phyloP scores from a whole-genome alignment of 495 filamentous ascomycete genomes.

The Aspergillus hancockii region DNA sequence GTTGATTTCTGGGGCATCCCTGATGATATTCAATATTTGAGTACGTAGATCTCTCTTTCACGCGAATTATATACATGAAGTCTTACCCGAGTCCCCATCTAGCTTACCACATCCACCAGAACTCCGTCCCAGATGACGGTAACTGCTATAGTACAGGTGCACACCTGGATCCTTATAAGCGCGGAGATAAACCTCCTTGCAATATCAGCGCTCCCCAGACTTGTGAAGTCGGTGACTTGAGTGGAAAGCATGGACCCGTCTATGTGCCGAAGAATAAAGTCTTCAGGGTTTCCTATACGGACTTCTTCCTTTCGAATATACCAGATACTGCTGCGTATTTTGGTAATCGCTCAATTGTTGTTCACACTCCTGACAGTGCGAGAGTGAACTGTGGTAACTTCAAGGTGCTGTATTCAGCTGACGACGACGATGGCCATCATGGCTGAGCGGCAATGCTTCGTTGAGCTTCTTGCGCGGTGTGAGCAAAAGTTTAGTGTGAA shows the following conservation, averaged over 20 bases:
- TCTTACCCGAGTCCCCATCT: neutral
- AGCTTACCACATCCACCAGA: slow-evolving; percentile 85
- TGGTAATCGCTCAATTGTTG: slow-evolving; percentile 75
- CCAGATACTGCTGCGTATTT: slow-evolving; percentile 65
- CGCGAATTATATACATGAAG: neutral
- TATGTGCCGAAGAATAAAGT: slow-evolving; percentile 35
- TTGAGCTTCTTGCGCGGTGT: too few relatives aligned
- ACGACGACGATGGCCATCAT: too few relatives aligned
- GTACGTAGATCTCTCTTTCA: neutral
- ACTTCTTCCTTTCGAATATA: slow-evolving; percentile 66
- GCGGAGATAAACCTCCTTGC: slow-evolving; percentile 66
- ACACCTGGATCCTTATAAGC: slow-evolving; percentile 68
- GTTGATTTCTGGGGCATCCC: slow-evolving; percentile 69
- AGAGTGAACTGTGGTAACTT: slow-evolving; percentile 38
- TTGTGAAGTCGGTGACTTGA: slow-evolving; percentile 83
- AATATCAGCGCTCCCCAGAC: slow-evolving; percentile 59
- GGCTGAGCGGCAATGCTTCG: too few relatives aligned
- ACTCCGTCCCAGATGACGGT: slow-evolving; percentile 69
- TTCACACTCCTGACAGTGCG: slow-evolving; percentile 51
- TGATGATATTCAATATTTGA: neutral
- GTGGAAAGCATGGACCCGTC: slow-evolving; percentile 78
- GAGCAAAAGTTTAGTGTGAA: too few relatives aligned
- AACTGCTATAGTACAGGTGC: slow-evolving; percentile 74
- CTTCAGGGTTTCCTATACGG: slow-evolving; percentile 56
- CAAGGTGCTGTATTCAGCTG: neutral